Evolutionary conservation across 192 early-diverging fungal genomes (phyloP), one percentile per base, ranked within the genome.

Genomic region (Coemansia sp.): DNA sequence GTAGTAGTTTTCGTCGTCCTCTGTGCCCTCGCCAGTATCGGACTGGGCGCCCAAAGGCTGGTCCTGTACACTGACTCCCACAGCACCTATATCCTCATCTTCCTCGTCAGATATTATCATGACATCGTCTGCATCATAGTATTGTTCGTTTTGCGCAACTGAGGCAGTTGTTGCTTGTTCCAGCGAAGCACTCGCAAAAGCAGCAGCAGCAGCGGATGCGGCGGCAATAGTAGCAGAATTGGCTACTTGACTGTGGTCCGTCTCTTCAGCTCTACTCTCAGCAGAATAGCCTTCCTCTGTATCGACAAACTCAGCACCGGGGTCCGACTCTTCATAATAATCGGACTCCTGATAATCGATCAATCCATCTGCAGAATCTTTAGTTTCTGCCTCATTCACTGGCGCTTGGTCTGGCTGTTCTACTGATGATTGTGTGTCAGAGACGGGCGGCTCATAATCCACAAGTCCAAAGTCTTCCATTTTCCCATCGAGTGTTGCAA

Each of bases 381-480:
- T 19, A 19, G 3, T 5, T 18, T 5, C 49, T 50, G 21, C 21
- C 10, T 38, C 34, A 10, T 24, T 22, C 5, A 19, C 49, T 7
- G 51, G 51, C 9, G 25, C 9, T 7, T 56, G 19, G 4, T 54
- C 50, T 22, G 58, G 18, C 2, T 50, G 56, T 6, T 28, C 62
- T 60, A 27, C 53, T 28, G 23, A 21, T n/a, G 19, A 44, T 16
- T 53, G 65, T 8, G 22, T 59, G 31, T 69, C 68, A 6, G 54
- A 19, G 21, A 49, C 56, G 0, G 76, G 76, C 55, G 76, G 73
- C 56, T 72, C 70, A 30, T 78, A 78, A 65, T 79, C 71, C 18
- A 79, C 64, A 34, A 79, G 65, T 9, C 71, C 76, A 71, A 73
- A 73, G 53, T 79, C 76, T 18, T 73, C 76, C 30, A 52, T 21